Evolutionary conservation across 306 rosid genomes (phyloP), one percentile per base, ranked within the genome.

Genomic region (Quercus bicolor): DNA sequence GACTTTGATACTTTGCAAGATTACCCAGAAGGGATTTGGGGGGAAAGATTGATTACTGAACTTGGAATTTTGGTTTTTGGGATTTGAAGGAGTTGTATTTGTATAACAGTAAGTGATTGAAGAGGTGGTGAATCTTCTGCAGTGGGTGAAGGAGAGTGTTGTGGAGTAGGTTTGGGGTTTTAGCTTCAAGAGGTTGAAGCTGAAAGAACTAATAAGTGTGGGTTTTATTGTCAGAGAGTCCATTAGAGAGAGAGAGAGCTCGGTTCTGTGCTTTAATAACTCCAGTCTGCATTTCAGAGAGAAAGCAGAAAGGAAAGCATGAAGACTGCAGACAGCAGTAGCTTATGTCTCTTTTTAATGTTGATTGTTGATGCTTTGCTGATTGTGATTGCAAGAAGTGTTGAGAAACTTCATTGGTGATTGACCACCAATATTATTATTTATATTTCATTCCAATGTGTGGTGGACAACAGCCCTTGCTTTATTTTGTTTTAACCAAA

Each of bases 251-350:
- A 37, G 3, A 40, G 45, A 40, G 45, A 40, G 45, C 12, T 7
- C 11, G 71, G 14, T 48, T 73, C 55, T 59, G 65, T n/a, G 21
- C 57, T 21, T 15, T 77, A 70, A 81, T 77, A 72, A 81, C 19
- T 78, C 76, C 83, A 55, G 84, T 80, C 90, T 82, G 90, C 96
- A 92, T 92, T 84, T 86, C 82, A 86, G 72, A 73, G 59, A 55
- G 56, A 40, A 7, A 31, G 28, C 2, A 20, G n/a, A 52, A 52
- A 15, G 16, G 5, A 72, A 56, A 45, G 34, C 64, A 26, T 23
- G 5, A 45, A 61, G 72, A 69, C 51, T 13, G 29, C 9, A 26
- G 72, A 69, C 51, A 1, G 29, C 9, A 3, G 68, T 13, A 29
- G 34, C 51, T 21, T 68, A 45, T 10, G 52, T 4, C 34, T 19